Base-by-base conservation (phyloP, 768 basidiomycete genomes). In the Lactarius evosmus region DNA sequence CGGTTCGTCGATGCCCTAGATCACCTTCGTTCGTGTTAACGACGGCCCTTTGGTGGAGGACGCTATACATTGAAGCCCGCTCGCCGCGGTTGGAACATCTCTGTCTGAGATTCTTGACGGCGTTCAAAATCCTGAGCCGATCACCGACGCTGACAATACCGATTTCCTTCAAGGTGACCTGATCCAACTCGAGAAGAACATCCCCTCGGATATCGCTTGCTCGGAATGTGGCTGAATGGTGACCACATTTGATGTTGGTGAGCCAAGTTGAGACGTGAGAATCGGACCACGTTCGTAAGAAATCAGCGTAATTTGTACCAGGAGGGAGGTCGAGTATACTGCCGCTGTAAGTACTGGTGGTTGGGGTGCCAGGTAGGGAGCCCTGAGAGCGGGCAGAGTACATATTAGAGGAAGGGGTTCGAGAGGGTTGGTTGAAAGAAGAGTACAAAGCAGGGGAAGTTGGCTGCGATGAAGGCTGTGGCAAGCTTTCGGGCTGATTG, bases 121-220 rank as follows among this genome's bases (percentile, higher is more conserved):
- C 96, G 62, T 85, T 89, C 22, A 93, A 71, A 56, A 99, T 89
- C 71, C 93, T 83, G 8, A 98, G 84, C 55, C 95, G 80, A 75
- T 99, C 97, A 12, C 97, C 97, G 46, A 99, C 88, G 74, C 89
- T 93, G 34, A 80, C 70, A 32, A 99, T 83, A 16, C 90, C 90
- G 85, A 98, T 91, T 75, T 99, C 97, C 72, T 88, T 92, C 56
- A 99, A 77, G 2, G 86, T 88, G 7, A 78, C 75, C 74, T 95
- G 91, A 71, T 98, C 96, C 51, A 98, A 78, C 67, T 99, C 97
- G 56, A 98, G 80, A 19, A 99, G 77, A 25, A 99, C 87, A 72
- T 93, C 89, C 6, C 96, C 95, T 56, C 93, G 78, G 70, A 99
- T 96, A 72, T 99, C 96, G 76, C 96, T 91, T 4, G 82, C 80